These are phyloP conservation scores for Colletotrichum godetiae DNA, from an alignment of 2,329 filamentous ascomycete genomes.

Conservation along the genomic window DNA sequence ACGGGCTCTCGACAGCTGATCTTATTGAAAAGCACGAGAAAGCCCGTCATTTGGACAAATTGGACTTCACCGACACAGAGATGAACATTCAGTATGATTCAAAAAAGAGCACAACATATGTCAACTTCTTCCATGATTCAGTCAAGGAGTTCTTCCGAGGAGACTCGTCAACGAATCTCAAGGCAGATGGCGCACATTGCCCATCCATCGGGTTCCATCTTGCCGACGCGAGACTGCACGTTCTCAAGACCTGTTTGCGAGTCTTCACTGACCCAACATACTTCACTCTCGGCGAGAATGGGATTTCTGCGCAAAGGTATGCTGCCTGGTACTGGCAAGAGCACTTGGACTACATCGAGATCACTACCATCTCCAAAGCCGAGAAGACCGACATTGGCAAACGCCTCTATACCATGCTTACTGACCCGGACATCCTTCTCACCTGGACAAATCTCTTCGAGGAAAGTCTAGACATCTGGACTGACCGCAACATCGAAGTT, in stretches of 20 bases:
- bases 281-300: conserved; percentile 35
- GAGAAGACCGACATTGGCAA: conserved; percentile 49
- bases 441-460: conserved; percentile 55
- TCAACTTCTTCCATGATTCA: conserved; percentile 54
- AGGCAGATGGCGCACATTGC: conserved; percentile 9
- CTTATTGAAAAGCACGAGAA: conserved; percentile 51
- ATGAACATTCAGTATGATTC: conserved; percentile 54
- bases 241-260: conserved; percentile 51
- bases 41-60: conserved; percentile 37
- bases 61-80: conserved; percentile 39
- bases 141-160: conserved; percentile 52
- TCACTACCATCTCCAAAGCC: conserved; percentile 37
- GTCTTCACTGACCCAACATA: conserved; percentile 49
- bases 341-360: conserved; percentile 50
- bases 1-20: conserved; percentile 55
- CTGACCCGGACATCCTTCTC: conserved; percentile 48
- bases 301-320: conserved; percentile 43
- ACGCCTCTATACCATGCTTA: conserved; percentile 51
- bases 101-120: conserved; percentile 52
- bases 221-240: conserved; percentile 47
- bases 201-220: conserved; percentile 49
- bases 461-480: conserved; percentile 55
- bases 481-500: conserved; percentile 50
- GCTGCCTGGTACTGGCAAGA: conserved; percentile 60
- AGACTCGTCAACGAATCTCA: conserved; percentile 41